These are phyloP conservation scores for Clausena lansium DNA, from an alignment of 345 rosid genomes.

Conservation along the genomic window DNA sequence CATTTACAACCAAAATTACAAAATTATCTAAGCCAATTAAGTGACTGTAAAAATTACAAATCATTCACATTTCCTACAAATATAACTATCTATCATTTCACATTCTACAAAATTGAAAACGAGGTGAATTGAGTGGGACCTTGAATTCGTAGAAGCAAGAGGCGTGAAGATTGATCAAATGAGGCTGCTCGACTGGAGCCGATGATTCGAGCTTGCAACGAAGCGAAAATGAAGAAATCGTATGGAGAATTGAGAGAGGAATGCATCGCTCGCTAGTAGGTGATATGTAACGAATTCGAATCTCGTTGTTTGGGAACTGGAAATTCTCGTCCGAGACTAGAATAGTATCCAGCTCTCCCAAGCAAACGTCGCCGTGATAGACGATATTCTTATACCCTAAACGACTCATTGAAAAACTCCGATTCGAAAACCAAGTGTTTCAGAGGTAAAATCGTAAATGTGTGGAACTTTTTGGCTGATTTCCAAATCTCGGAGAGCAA, in stretches of 20 bases:
- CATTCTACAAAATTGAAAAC: background rate
- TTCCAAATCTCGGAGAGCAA: conserved; percentile 5
- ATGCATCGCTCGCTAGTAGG: conserved; percentile 80
- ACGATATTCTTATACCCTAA: conserved; percentile 82
- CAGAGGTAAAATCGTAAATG: conserved; percentile 24
- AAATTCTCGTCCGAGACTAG: conserved; percentile 52
- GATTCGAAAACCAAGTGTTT: background rate
- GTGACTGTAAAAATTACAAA: background rate
- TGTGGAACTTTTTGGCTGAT: conserved; percentile 7
- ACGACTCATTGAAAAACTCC: conserved; percentile 53
- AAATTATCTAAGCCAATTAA: background rate
- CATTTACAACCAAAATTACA: background rate
- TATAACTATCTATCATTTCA: background rate
- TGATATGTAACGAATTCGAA: conserved; percentile 79
- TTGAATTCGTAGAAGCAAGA: conserved; percentile 82
- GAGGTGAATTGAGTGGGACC: conserved; percentile 31
- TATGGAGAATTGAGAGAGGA: conserved; percentile 86
- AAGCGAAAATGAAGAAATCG: conserved; percentile 76
- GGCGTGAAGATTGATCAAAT: conserved; percentile 84
- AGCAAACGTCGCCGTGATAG: conserved; percentile 66
- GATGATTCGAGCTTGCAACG: conserved; percentile 90
- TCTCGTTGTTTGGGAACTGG: conserved; percentile 87
- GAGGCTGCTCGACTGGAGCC: conserved; percentile 49
- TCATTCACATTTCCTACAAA: background rate
- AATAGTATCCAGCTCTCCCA: conserved; percentile 80